phyloP scores from a whole-genome alignment of 208 protist species.

The Vickermania spadyakhi region DNA sequence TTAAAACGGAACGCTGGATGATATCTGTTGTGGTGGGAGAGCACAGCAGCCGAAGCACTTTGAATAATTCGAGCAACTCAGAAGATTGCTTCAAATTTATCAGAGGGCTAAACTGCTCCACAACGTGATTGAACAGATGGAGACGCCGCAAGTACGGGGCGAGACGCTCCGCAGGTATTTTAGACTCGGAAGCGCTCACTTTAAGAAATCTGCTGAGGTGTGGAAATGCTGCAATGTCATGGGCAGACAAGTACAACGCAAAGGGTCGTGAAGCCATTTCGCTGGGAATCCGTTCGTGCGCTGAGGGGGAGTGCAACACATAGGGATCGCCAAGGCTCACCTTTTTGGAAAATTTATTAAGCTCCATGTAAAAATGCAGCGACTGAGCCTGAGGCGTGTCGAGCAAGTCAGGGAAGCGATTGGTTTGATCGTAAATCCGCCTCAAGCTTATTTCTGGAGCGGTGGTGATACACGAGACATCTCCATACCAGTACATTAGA shows the following conservation, averaged over 20 bases:
- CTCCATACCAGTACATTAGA: background rate
- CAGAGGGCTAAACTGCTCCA: conserved; percentile 54
- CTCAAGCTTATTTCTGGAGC: conserved; percentile 13
- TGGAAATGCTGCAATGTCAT: conserved; percentile 61
- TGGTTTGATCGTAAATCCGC: conserved; percentile 13
- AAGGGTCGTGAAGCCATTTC: conserved; percentile 10
- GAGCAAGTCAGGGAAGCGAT: conserved; percentile 6
- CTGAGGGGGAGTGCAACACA: background rate
- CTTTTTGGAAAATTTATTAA: conserved; percentile 59
- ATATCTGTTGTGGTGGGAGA: conserved; percentile 50
- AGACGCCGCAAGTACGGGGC: conserved; percentile 57
- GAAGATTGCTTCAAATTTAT: conserved; percentile 64
- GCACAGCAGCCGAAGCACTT: conserved; percentile 71
- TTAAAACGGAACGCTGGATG: conserved; percentile 75
- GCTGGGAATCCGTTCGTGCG: background rate
- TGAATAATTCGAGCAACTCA: conserved; percentile 77
- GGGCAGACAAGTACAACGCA: conserved; percentile 18
- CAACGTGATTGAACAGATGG: conserved; percentile 65
- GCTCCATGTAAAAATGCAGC: conserved; percentile 77
- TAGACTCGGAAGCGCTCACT: conserved; percentile 35
- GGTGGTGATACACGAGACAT: background rate
- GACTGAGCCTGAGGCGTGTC: conserved; percentile 21
- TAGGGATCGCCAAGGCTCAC: conserved; percentile 4
- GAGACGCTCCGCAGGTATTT: conserved; percentile 41
- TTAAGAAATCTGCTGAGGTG: conserved; percentile 41